A percentile compares a stretch with the other conserved stretches of the same genome.
Evolutionary conservation across 345 rosid species (phyloP).

Genomic region (Ailanthus altissimus): DNA sequence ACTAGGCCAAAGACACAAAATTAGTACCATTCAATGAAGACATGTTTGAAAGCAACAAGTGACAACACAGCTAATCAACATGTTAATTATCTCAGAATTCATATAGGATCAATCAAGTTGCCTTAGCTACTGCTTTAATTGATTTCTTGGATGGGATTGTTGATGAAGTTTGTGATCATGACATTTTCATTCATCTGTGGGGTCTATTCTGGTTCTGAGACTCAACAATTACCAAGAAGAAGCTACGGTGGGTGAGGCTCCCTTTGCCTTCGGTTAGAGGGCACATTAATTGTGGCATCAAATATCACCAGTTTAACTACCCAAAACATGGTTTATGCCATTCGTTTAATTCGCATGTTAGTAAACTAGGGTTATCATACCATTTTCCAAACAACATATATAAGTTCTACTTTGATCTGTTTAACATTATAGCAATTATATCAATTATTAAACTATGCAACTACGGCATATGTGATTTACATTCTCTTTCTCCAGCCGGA

Average conservation of each 20-base stretch:
- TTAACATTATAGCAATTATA: neutral
- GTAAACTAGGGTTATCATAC: neutral
- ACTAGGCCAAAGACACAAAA: neutral
- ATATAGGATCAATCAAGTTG: neutral
- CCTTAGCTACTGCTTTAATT: neutral
- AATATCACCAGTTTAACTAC: neutral
- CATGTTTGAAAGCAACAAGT: neutral
- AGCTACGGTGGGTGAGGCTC: slow-evolving; percentile 5
- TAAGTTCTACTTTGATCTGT: neutral
- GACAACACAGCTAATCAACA: neutral
- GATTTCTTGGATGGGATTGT: neutral
- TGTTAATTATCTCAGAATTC: neutral
- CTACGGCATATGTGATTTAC: neutral
- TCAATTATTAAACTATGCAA: neutral
- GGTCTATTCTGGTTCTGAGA: neutral
- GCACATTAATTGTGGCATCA: neutral
- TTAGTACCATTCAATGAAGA: neutral
- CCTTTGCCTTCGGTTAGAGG: slow-evolving; percentile 20
- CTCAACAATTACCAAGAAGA: neutral
- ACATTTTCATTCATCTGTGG: neutral
- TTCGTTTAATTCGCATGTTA: neutral
- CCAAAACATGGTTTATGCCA: neutral
- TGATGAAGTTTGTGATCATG: neutral
- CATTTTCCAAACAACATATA: neutral
- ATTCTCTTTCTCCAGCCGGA: neutral